These are phyloP conservation scores for Diaporthe sp. DNA, from an alignment of 2,329 filamentous ascomycete species.

Conservation along the genomic window DNA sequence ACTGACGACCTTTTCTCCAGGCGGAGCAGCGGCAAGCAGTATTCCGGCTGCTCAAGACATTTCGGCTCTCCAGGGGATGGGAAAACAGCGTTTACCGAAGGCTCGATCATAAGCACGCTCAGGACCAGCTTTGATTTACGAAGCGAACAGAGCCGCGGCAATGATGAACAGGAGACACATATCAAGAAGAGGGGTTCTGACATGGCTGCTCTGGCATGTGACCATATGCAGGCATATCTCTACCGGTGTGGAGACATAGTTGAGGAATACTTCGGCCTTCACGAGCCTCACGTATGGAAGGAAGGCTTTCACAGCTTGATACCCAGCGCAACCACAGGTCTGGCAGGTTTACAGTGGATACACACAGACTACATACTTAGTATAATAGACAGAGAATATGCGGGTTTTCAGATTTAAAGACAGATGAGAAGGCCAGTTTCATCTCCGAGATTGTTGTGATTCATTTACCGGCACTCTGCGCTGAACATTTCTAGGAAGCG, in stretches of 20 bases:
- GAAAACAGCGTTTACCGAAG: constrained; percentile 26
- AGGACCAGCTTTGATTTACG: neutral
- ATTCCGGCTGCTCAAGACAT: neutral
- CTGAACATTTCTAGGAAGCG: neutral
- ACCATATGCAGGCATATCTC: neutral
- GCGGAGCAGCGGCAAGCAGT: too few relatives aligned
- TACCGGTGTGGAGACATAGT: neutral
- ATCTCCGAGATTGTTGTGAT: neutral
- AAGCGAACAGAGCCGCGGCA: neutral
- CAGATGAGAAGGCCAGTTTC: neutral
- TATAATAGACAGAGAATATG: constrained; percentile 23
- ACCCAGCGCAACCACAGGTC: constrained; percentile 7
- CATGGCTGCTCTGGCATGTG: constrained; percentile 4
- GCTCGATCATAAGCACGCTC: constrained; percentile 7
- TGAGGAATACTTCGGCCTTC: neutral
- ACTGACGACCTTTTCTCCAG: neutral
- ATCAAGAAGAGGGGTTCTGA: neutral
- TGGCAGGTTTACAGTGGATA: constrained; percentile 2
- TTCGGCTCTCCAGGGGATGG: constrained; percentile 29
- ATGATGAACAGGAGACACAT: neutral
- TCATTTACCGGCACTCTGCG: too few relatives aligned
- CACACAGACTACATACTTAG: constrained; percentile 15
- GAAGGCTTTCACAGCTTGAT: constrained; percentile 11
- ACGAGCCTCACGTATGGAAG: neutral
- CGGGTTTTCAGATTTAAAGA: neutral